Percentiles rank a stretch among this genome's conserved stretches.
These are phyloP conservation scores for Nannizziopsis arthrosporioides DNA, from an alignment of 2,329 filamentous ascomycete genomes.

Conservation along the genomic window DNA sequence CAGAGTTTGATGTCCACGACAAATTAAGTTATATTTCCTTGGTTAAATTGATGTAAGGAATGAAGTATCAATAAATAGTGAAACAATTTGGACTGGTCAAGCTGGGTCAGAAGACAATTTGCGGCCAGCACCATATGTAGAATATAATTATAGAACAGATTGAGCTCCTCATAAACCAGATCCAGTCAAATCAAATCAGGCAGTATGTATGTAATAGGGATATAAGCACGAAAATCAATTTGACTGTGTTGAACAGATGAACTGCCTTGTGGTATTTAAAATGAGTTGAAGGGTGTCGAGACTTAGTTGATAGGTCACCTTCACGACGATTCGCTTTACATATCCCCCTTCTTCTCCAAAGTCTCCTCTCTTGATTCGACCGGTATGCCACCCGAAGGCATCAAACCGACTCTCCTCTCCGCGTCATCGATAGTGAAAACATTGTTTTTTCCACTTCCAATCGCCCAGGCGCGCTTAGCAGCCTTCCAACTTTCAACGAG, in stretches of 20 bases:
- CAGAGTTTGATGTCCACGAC: too few species aligned
- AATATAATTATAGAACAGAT: too few species aligned
- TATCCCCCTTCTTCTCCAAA: constrained; percentile 10
- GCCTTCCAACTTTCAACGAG: constrained; percentile 57
- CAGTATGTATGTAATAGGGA: constrained; percentile 3
- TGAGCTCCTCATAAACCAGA: too few species aligned
- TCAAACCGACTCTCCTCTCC: constrained; percentile 23
- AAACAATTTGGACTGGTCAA: too few species aligned
- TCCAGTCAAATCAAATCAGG: constrained; percentile 13
- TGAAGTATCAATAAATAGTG: constrained; percentile 13
- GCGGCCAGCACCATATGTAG: too few species aligned
- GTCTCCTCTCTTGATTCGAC: constrained; percentile 14
- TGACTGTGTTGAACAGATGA: constrained; percentile 3
- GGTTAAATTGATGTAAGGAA: constrained; percentile 8
- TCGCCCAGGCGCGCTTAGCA: constrained; percentile 41
- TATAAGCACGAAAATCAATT: not conserved
- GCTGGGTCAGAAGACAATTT: too few species aligned
- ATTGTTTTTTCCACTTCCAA: constrained; percentile 26
- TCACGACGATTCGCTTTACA: too few species aligned
- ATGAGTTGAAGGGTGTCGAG: too few species aligned
- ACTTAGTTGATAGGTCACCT: constrained; percentile 11
- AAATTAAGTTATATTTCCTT: too few species aligned
- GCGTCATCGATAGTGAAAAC: constrained; percentile 25
- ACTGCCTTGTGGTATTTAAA: not conserved
- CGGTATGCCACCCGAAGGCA: constrained; percentile 9